Evolutionary conservation across 768 basidiomycete species (phyloP).

Genomic region (Coprinopsis strossmayeri): DNA sequence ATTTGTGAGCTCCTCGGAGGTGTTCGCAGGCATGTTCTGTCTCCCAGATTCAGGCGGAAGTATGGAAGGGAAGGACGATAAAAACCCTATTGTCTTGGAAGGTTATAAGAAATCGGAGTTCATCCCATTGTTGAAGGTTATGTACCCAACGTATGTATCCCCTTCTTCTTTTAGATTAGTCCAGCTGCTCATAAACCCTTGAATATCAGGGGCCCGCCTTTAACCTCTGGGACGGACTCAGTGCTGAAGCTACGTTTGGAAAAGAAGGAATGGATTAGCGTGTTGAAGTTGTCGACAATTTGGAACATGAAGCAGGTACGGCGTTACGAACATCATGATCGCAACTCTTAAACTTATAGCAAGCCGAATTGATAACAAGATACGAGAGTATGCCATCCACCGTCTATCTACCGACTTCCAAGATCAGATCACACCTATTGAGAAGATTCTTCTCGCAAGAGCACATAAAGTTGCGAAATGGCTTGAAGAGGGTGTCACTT

Average conservation of each 20-base stretch:
- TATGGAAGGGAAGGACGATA: not conserved
- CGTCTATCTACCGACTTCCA: not conserved
- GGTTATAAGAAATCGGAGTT: constrained; percentile 2
- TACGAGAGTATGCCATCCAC: not conserved
- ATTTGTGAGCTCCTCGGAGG: not conserved
- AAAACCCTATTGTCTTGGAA: constrained; percentile 4
- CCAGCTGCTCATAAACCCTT: too few relatives aligned
- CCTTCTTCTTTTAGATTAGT: too few relatives aligned
- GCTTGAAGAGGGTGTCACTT: not conserved
- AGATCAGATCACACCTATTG: not conserved
- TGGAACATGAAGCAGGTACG: constrained; percentile 5
- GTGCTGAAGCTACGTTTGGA: not conserved
- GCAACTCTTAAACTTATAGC: not conserved
- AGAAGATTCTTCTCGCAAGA: not conserved
- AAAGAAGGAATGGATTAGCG: constrained; percentile 4
- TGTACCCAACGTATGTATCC: constrained; percentile 5
- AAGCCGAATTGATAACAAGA: not conserved
- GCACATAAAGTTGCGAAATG: not conserved
- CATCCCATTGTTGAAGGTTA: not conserved
- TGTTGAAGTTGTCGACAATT: not conserved
- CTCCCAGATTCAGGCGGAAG: not conserved
- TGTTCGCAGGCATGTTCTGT: not conserved
- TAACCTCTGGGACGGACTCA: not conserved
- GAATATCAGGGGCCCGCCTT: not conserved
- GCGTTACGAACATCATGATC: not conserved